Percentiles rank a stretch among this genome's conserved stretches.
phyloP scores from a whole-genome alignment of 164 flowering plant species.

The Amborella trichopoda region DNA sequence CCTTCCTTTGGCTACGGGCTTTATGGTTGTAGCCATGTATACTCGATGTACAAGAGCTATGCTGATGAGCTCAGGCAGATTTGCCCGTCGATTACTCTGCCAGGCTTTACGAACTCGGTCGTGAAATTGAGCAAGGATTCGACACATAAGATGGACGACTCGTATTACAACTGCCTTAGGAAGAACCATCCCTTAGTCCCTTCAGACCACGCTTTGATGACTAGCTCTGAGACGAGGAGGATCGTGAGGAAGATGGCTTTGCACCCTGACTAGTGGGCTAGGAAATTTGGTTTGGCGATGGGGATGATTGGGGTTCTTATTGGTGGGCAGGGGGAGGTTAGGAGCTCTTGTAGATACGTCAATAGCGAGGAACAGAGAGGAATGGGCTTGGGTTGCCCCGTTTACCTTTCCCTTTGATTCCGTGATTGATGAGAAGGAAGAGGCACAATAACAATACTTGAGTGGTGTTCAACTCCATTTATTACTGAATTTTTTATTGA shows the following conservation, averaged over 20 bases:
- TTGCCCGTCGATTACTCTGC: slow-evolving; percentile 4
- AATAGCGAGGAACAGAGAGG: not conserved
- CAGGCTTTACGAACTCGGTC: not conserved
- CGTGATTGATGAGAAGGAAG: not conserved
- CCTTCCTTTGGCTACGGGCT: slow-evolving; percentile 4
- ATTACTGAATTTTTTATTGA: not conserved
- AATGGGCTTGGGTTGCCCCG: too few species aligned
- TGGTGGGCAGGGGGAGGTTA: slow-evolving; percentile 16
- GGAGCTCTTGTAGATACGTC: slow-evolving; percentile 8
- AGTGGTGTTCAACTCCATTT: not conserved
- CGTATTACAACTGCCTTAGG: slow-evolving; percentile 7
- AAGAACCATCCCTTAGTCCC: slow-evolving; percentile 4
- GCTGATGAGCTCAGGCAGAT: not conserved
- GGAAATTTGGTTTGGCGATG: slow-evolving; percentile 13
- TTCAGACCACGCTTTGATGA: slow-evolving; percentile 11
- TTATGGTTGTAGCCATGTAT: slow-evolving; percentile 2
- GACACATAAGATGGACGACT: slow-evolving; percentile 3
- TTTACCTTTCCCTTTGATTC: not conserved
- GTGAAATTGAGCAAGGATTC: slow-evolving; percentile 3
- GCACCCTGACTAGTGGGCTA: not conserved
- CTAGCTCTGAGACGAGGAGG: slow-evolving; percentile 2
- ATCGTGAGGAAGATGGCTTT: slow-evolving; percentile 5
- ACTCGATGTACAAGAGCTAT: not conserved
- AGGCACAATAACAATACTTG: not conserved
- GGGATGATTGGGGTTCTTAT: slow-evolving; percentile 12